Evolutionary conservation across 352 stramenopile genomes (phyloP).

Genomic region (Phytophthora brassicae): DNA sequence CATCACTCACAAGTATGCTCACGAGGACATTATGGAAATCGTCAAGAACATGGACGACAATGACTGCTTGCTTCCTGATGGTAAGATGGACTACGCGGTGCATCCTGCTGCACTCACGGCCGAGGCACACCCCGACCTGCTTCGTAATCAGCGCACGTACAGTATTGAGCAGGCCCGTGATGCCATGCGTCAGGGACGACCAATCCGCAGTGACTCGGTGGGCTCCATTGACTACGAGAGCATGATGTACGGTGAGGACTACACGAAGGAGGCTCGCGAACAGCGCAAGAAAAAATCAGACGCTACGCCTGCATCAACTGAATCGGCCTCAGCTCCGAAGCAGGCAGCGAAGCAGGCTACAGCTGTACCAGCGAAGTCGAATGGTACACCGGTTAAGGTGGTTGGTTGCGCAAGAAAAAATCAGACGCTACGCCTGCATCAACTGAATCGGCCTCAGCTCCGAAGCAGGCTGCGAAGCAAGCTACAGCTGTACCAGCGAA

Average conservation of each 20-base stretch:
- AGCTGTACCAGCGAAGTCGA: constrained; percentile 16
- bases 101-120: constrained; percentile 77
- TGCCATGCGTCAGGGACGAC: constrained; percentile 85
- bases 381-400: constrained; percentile 14
- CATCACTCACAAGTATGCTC: constrained; percentile 76
- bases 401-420: constrained; percentile 61
- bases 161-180: constrained; percentile 92
- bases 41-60: constrained; percentile 91
- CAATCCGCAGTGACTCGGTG: constrained; percentile 86
- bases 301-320: constrained; percentile 8
- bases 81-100: constrained; percentile 83
- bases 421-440: constrained; percentile 11
- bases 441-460: constrained; percentile 1
- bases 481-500: constrained; percentile 18
- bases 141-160: constrained; percentile 91
- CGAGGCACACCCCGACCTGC: constrained; percentile 82
- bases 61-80: constrained; percentile 68
- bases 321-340: constrained; percentile 10
- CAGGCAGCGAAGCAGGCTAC: constrained; percentile 15
- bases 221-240: constrained; percentile 89
- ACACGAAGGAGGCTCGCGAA: constrained; percentile 85
- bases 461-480: constrained; percentile 17
- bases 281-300: constrained; percentile 51
- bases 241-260: constrained; percentile 91
- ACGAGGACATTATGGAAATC: constrained; percentile 92